Evolutionary conservation across 2,329 filamentous ascomycete species (phyloP), one percentile per base, ranked within the genome.

Genomic region (Ascosphaera acerosa): DNA sequence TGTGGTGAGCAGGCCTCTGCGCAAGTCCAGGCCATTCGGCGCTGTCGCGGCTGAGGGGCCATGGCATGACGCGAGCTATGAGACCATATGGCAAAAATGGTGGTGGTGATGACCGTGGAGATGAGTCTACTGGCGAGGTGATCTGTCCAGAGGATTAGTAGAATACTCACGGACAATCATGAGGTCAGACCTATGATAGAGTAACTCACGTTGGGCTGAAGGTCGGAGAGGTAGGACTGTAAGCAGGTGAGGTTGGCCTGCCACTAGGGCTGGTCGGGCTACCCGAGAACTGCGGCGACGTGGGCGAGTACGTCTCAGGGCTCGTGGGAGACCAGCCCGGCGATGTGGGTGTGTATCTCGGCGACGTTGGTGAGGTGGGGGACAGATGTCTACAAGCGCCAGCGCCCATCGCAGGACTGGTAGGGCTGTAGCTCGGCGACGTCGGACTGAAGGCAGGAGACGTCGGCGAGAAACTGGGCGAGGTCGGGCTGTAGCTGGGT

Each of bases 401-500:
- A 32, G 51, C 52, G 39, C 50, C 52, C 36, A 56, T 48, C 33
- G 54, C 53, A 36, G 58, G 58, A 38, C 57, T 61, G 9, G 61
- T 64, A 12, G 63, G 63, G 32, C 61, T 65, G 42, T 65, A 68
- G 38, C 57, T 61, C 15, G 64, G 64, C 19, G 62, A 66, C 4
- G 64, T 69, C 26, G 66, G 65, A 38, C 59, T 62, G 40, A 59
- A 59, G 16, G 52, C 52, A 30, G 58, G 58, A 19, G 56, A 59
- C 15, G 58, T 56, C 18, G 59, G 59, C 30, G 56, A 60, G 46
- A 60, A 62, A 25, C 55, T 61, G 17, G 66, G 65, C 15, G 63
- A 67, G 3, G 65, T 66, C 9, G 65, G 63, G 34, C 60, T 65
- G 48, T 69, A 70, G 36, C 59, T 63, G 6, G 66, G 66, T 25